Evolutionary conservation across 2,329 filamentous ascomycete species (phyloP), one percentile per base, ranked within the genome.

Genomic region (Aaosphaeria pasadenensis): DNA sequence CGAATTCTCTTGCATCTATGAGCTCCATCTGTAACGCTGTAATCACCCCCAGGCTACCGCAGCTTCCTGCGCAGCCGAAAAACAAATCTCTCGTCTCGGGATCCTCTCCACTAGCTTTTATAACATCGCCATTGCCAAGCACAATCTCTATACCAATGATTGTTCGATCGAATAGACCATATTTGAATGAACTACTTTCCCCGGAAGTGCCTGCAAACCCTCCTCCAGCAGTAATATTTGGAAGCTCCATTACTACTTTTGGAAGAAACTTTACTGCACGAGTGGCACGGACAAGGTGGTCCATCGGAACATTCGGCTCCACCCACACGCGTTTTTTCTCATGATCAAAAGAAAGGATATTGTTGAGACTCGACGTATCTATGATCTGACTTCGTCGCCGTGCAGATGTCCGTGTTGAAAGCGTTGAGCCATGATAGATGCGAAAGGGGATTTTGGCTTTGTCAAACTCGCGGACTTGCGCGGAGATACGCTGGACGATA

Each of bases 241-340:
- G 84, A 43, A 88, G 85, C 57, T 88, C 85, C 81, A 87, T 87
- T 4, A 88, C 83, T 0, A 88, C 83, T 0, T 78, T 79, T 1
- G 79, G 84, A 1, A 88, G 67, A 0, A 88, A 70, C 0, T 79
- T 79, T 43, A 81, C 60, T 4, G 69, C 64, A 42, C 84, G 57
- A 0, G 83, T 83, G 1, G 77, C 80, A 45, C 79, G 75, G 1
- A 87, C 78, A 1, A 88, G 73, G 1, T 71, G 70, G 49, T 86
- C 84, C 84, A 88, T 88, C 0, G 83, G 74, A 4, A 88, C 84
- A 54, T 88, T 88, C 0, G 85, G 84, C 59, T 88, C 84, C 1
- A 87, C 84, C 0, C 82, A 57, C 42, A 72, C 74, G 9, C 71
- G 77, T 50, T 72, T 74, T 5, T 59, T 66, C 11, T 64, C 49